Evolutionary conservation across 148 eudicot genomes (phyloP).

Genomic region (Euryodendron excelsum): DNA sequence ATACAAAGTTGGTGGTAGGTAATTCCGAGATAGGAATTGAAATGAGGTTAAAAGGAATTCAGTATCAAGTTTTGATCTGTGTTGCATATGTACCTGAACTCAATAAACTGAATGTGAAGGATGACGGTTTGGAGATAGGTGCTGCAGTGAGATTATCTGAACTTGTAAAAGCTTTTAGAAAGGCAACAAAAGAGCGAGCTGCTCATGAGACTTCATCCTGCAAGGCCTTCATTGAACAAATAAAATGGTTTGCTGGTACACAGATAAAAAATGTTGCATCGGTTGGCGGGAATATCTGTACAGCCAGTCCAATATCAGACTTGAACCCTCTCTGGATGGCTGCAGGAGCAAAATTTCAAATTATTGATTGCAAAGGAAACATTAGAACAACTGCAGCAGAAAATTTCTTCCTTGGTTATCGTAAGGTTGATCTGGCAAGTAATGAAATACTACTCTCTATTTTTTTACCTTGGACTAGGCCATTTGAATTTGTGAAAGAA

Average conservation of each 20-base stretch:
- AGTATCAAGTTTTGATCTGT: constrained; percentile 69
- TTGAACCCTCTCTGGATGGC: constrained; percentile 99
- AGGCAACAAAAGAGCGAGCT: constrained; percentile 46
- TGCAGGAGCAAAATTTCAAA: constrained; percentile 73
- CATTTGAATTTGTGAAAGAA: constrained; percentile 80
- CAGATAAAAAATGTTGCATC: constrained; percentile 98
- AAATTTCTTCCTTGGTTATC: constrained; percentile 86
- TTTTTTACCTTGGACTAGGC: constrained; percentile 80
- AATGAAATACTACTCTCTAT: constrained; percentile 81
- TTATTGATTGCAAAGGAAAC: constrained; percentile 69
- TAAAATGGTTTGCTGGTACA: constrained; percentile 98
- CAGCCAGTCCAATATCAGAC: constrained; percentile 98
- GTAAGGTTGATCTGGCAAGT: constrained; percentile 74
- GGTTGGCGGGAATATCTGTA: constrained; percentile 95
- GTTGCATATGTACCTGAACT: constrained; percentile 79
- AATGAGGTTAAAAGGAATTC: constrained; percentile 80
- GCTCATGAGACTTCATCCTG: constrained; percentile 74
- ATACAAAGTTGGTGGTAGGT: constrained; percentile 76
- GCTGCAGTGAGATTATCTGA: constrained; percentile 82
- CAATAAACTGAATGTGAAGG: constrained; percentile 56
- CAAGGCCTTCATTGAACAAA: constrained; percentile 74
- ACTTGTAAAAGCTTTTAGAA: constrained; percentile 46
- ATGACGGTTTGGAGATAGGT: constrained; percentile 92
- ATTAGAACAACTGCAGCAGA: constrained; percentile 63
- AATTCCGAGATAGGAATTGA: constrained; percentile 95